Percentiles rank a stretch among this genome's conserved stretches.
These are phyloP conservation scores for Thuidium tamariscinum DNA, from an alignment of 225 moss, liverwort and hornwort genomes.

Conservation along the genomic window DNA sequence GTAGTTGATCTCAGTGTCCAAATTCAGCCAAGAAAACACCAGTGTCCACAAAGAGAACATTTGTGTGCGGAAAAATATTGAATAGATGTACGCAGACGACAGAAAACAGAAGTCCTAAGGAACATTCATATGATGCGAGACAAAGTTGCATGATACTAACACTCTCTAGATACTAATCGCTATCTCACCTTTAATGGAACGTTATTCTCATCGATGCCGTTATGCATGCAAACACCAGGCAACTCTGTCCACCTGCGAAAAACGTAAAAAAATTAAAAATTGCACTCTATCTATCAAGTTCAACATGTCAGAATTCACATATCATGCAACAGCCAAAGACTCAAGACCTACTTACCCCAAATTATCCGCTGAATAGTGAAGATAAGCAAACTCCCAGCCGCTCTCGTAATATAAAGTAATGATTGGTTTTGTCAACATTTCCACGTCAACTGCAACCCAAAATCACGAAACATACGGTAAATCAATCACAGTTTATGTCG, in stretches of 20 bases:
- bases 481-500: neutral
- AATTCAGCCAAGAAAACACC: neutral
- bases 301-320: neutral
- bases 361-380: slow-evolving; percentile 24
- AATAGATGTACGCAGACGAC: neutral
- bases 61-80: neutral
- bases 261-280: neutral
- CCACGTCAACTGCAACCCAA: slow-evolving; percentile 16
- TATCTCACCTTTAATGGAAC: slow-evolving; percentile 28
- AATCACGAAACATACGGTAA: neutral
- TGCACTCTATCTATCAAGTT: neutral
- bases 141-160: neutral
- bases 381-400: slow-evolving; percentile 42
- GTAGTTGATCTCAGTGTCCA: neutral
- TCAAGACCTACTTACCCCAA: neutral
- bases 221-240: slow-evolving; percentile 51
- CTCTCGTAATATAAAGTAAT: slow-evolving; percentile 46
- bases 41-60: neutral
- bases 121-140: neutral
- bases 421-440: neutral
- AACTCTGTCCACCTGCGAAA: slow-evolving; percentile 39
- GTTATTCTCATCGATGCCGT: slow-evolving; percentile 7
- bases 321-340: neutral
- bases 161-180: neutral
- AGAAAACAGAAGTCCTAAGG: neutral